phyloP scores from a whole-genome alignment of 108 stramenopile genomes.

The Skeletonema menzelii region DNA sequence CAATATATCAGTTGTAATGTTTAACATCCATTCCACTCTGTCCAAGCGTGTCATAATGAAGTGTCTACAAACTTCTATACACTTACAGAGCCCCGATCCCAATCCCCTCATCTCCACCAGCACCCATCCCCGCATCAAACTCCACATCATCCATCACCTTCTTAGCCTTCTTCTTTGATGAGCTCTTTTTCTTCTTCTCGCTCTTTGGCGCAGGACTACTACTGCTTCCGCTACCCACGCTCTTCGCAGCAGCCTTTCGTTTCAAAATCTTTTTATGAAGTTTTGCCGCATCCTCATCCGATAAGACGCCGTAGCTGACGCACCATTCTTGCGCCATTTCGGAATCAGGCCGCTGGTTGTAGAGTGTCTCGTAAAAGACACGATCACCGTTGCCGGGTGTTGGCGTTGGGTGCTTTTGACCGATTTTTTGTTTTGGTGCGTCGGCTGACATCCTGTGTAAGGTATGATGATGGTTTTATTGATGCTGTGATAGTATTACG shows the following conservation, averaged over 20 bases:
- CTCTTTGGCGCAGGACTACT: conserved; percentile 7
- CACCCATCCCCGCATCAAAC: conserved; percentile 62
- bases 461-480: background rate
- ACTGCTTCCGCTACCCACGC: conserved; percentile 9
- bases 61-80: background rate
- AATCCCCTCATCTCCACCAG: conserved; percentile 68
- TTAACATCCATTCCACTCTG: too few species aligned
- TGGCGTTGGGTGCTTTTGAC: conserved; percentile 86
- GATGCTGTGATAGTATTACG: too few species aligned
- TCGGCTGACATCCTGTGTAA: background rate
- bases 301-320: conserved; percentile 78
- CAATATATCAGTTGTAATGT: background rate
- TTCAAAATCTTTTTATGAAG: conserved; percentile 52
- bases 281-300: conserved; percentile 64
- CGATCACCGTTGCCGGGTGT: conserved; percentile 82
- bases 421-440: conserved; percentile 57
- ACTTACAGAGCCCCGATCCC: conserved; percentile 57
- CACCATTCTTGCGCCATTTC: conserved; percentile 93
- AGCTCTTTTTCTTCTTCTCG: conserved; percentile 11
- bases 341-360: conserved; percentile 73
- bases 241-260: conserved; percentile 56
- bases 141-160: conserved; percentile 63
- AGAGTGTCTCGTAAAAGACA: conserved; percentile 82
- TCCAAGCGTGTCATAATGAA: background rate
- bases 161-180: conserved; percentile 54